phyloP scores from a whole-genome alignment of 2,329 filamentous ascomycete genomes.

The Penicillium sp. region DNA sequence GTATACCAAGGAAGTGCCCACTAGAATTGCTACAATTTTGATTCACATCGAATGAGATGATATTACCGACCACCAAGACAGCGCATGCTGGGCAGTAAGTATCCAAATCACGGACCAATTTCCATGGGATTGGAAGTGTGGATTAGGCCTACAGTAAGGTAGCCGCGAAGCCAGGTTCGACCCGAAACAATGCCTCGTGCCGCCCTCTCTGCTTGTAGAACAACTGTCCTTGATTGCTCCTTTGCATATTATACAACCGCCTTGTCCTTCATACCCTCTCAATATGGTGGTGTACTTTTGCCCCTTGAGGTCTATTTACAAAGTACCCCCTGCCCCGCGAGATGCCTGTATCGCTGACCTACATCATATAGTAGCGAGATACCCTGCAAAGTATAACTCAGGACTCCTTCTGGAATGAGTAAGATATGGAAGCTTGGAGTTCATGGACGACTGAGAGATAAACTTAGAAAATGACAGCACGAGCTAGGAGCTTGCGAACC shows the following conservation, averaged over 20 bases:
- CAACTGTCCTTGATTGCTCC: not conserved
- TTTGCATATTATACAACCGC: not conserved
- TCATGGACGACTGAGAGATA: not conserved
- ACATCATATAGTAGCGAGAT: not conserved
- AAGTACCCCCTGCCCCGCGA: slow-evolving; percentile 1
- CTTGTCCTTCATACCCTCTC: not conserved
- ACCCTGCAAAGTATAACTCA: not conserved
- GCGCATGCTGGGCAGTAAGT: not conserved
- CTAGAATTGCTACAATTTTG: not conserved
- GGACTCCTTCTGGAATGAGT: not conserved
- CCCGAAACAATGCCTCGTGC: not conserved
- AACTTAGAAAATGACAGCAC: not conserved
- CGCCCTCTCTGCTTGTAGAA: not conserved
- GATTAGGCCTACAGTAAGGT: not conserved
- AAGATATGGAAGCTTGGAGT: not conserved
- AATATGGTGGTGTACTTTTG: not conserved
- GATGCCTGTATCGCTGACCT: not conserved
- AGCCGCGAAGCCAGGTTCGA: not conserved
- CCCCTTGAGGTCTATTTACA: not conserved
- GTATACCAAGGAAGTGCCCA: not conserved
- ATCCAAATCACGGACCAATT: not conserved
- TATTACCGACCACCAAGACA: not conserved
- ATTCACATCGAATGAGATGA: not conserved
- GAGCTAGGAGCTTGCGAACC: not conserved
- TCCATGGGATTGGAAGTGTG: not conserved